Conservation (phyloP, 108 stramenopile species). For the Pseudonitzschia multiseries region DNA sequence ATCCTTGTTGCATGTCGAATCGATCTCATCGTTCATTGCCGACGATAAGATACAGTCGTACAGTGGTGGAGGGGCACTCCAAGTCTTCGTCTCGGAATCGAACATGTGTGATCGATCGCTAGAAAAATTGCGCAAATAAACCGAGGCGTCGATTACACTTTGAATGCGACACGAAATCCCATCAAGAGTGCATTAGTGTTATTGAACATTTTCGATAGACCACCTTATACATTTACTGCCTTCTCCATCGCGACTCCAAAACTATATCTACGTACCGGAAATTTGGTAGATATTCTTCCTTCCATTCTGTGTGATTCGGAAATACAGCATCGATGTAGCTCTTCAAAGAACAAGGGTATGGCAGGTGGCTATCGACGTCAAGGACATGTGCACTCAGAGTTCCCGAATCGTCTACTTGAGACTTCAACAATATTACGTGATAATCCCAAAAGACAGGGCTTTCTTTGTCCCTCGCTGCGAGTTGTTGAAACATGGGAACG, state of each 20-base stretch:
- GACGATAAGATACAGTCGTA: constrained; percentile 52
- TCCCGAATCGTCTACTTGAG: neutral
- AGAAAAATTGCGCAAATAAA: constrained; percentile 62
- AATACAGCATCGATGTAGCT: constrained; percentile 59
- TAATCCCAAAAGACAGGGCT: constrained; percentile 83
- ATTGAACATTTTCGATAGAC: too few relatives aligned
- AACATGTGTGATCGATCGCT: constrained; percentile 85
- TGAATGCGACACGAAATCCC: neutral
- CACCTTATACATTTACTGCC: too few relatives aligned
- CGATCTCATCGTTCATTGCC: neutral
- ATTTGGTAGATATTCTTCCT: constrained; percentile 43
- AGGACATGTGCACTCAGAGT: constrained; percentile 26
- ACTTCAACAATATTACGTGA: constrained; percentile 71
- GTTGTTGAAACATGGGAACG: constrained; percentile 76
- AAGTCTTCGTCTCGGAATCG: constrained; percentile 47
- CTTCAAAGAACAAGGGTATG: constrained; percentile 65
- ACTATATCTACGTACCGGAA: constrained; percentile 53
- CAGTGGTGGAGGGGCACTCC: constrained; percentile 68
- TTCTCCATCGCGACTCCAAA: neutral
- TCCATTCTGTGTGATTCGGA: constrained; percentile 33
- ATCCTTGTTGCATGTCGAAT: neutral
- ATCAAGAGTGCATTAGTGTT: too few relatives aligned
- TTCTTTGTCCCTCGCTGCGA: constrained; percentile 33
- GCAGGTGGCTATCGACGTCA: constrained; percentile 74
- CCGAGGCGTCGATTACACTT: constrained; percentile 52